A percentile compares a stretch with the other conserved stretches of the same genome.
phyloP scores from a whole-genome alignment of 129 eudicot genomes.

The Pulicaria dysenterica region DNA sequence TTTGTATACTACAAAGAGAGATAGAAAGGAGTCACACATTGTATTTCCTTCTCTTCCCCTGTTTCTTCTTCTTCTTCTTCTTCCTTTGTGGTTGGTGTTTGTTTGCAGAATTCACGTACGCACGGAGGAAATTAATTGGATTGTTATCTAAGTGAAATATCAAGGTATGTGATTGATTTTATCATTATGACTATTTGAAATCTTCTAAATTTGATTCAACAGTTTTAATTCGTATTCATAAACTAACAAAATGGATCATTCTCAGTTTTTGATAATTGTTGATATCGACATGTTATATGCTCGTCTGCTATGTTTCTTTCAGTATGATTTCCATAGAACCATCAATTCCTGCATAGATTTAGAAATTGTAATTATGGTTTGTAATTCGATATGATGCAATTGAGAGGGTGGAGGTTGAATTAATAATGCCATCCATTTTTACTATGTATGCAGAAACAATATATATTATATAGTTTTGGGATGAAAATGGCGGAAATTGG shows the following conservation, averaged over 20 bases:
- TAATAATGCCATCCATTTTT: background rate
- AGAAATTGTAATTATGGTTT: background rate
- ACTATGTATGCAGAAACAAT: constrained; percentile 14
- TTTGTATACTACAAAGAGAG: constrained; percentile 16
- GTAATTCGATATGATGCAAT: background rate
- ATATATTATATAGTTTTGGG: constrained; percentile 3
- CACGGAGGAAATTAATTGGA: constrained; percentile 9
- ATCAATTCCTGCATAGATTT: background rate
- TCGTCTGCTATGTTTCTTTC: background rate
- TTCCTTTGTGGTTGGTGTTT: background rate
- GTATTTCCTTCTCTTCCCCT: background rate
- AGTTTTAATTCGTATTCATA: background rate
- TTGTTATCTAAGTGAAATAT: constrained; percentile 20
- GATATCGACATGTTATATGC: background rate
- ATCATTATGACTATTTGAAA: background rate
- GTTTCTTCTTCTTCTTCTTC: background rate
- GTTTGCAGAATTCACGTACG: background rate
- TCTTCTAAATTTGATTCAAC: background rate
- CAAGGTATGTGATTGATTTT: constrained; percentile 23
- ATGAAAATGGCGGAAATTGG: constrained; percentile 28
- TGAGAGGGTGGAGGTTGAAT: constrained; percentile 10
- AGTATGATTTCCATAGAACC: background rate
- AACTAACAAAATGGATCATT: background rate
- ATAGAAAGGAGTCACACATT: constrained; percentile 21
- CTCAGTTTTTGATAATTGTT: constrained; percentile 4